Evolutionary conservation across 2,329 filamentous ascomycete genomes (phyloP).

Genomic region (Paecilomyces variotii): DNA sequence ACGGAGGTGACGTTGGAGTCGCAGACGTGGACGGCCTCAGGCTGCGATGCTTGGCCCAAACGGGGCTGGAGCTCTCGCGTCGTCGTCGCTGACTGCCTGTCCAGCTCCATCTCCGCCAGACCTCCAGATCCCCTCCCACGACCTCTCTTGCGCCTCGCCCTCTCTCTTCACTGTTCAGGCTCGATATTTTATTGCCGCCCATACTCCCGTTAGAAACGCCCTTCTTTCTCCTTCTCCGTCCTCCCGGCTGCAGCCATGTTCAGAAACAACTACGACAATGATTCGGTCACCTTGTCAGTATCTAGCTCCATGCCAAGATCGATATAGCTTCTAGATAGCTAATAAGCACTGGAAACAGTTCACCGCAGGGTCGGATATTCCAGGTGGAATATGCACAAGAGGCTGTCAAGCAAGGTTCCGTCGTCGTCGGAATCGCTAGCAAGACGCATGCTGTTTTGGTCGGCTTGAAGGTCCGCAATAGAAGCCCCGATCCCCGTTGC

Average conservation of each 20-base stretch:
- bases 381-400: slow-evolving; percentile 99
- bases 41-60: slow-evolving; percentile 8
- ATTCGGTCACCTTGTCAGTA: slow-evolving; percentile 95
- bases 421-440: slow-evolving; percentile 93
- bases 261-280: slow-evolving; percentile 99
- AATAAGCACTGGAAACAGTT: slow-evolving; percentile 49
- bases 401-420: slow-evolving; percentile 97
- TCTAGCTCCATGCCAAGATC: slow-evolving; percentile 1
- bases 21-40: slow-evolving; percentile 1
- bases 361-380: slow-evolving; percentile 97
- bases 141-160: background rate
- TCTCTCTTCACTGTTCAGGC: background rate
- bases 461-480: slow-evolving; percentile 72
- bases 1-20: background rate
- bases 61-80: slow-evolving; percentile 8
- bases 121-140: slow-evolving; percentile 1
- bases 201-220: background rate
- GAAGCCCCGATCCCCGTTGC: background rate
- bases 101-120: background rate
- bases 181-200: background rate
- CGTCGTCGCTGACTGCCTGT: slow-evolving; percentile 10
- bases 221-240: slow-evolving; percentile 3
- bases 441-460: slow-evolving; percentile 96
- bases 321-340: slow-evolving; percentile 11
- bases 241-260: slow-evolving; percentile 62